Evolutionary conservation across 75 land plant species (phyloP), one percentile per base, ranked within the genome.

Genomic region (Isoetes taiwanensis): DNA sequence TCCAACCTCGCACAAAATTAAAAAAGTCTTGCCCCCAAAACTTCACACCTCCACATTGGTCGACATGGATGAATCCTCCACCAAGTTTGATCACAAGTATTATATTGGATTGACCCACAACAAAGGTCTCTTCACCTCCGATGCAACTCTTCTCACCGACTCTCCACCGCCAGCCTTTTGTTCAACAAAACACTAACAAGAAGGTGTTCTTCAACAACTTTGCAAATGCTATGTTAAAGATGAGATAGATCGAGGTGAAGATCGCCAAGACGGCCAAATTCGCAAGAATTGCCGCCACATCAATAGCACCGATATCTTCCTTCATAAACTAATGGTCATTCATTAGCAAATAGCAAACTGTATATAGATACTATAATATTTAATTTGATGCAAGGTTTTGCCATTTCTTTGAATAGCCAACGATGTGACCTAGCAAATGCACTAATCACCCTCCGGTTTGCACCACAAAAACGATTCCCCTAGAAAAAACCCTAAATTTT

Each of bases 161-260:
- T 24, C 62, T 12, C 56, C 69, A 40, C 73, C 80, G 12, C 48
- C 23, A 19, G 30, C 54, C 62, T 57, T n/a, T 78, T 19, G 81
- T 81, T 9, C 40, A 75, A 25, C 8, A 39, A 0, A 78, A 71
- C 48, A 70, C 73, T 0, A 55, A 21, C 27, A 52, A 78, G 35
- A 31, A 11, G 29, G 33, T 48, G 30, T 81, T 81, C 64, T 81
- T 78, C 43, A 33, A 67, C 31, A 76, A 84, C 25, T 88, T 88
- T 62, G 52, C 80, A 1, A 72, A 84, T 32, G 71, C 95, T 4
- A 78, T 88, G 80, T 82, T 84, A 34, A 86, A 74, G 59, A 59
- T 87, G 82, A 82, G 90, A 12, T 78, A 79, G 11, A 76, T 78
- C 26, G n/a, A n/a, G n/a, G n/a, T n/a, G n/a, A n/a, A n/a, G n/a